Base-by-base conservation (phyloP, 192 early-diverging fungal genomes). In the Gaertneriomyces semiglobifer region DNA sequence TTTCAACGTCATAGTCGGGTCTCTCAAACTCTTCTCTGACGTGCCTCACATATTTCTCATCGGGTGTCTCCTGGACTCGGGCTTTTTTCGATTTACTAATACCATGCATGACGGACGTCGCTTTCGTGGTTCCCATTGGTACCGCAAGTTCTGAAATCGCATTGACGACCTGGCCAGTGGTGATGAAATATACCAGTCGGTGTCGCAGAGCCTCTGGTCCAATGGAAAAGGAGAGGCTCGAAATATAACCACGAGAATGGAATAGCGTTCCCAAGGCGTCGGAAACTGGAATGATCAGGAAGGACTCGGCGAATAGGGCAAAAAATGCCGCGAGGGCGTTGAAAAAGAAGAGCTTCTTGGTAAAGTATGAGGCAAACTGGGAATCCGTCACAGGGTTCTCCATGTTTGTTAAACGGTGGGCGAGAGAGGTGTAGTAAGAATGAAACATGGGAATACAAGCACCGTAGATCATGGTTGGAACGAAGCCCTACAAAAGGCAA, bases 271-370 rank as follows among this genome's bases (percentile, higher is more conserved):
- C 82, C 62, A 96, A 78, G 14, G 73, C 60, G 43, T 88, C 84
- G 42, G 86, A 87, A 62, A 90, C 84, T 0, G 95, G 95, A 71
- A 97, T 92, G 74, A 92, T 91, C 38, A 93, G 66, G 82, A 89
- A 92, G 5, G 89, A 91, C n/a, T 87, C 89, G 74, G 95, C 77
- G 51, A 94, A 87, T 66, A 95, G 80, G 9, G 92, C 89, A 12
- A 95, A 79, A 73, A 92, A 90, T 54, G 88, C 84, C 18, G 90
- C 82, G 44, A 97, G 77, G 59, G 89, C 92, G 46, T 88, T 90
- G 64, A 93, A 87, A 48, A 93, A 82, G 72, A 95, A 97, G 25
- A 95, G 84, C 75, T 95, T 95, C 65, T 88, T 82, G 6, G 92
- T 84, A 39, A 86, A 78, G 55, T 86, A 82, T 58, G 84, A 81